Evolutionary conservation across 331 rosid species (phyloP).

Genomic region (Quercus phellos): DNA sequence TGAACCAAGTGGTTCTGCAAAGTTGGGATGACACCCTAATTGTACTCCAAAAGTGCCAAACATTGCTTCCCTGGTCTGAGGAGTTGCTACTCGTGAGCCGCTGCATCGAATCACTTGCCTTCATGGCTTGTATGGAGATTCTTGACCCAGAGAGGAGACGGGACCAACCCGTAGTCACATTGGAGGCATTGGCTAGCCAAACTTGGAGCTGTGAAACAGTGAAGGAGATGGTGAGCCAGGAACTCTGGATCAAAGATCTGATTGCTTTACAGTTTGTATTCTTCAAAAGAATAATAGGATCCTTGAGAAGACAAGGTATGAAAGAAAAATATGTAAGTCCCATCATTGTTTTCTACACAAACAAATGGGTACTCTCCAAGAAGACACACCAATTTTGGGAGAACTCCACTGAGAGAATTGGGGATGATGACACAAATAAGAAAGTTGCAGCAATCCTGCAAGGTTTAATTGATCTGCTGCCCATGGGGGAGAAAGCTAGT

Average conservation of each 20-base stretch:
- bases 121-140: conserved; percentile 97
- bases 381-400: conserved; percentile 47
- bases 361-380: conserved; percentile 67
- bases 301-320: conserved; percentile 90
- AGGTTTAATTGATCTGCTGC: conserved; percentile 75
- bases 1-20: conserved; percentile 80
- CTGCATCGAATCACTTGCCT: conserved; percentile 80
- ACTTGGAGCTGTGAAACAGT: conserved; percentile 55
- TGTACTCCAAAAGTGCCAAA: conserved; percentile 71
- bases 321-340: conserved; percentile 72
- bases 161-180: conserved; percentile 55
- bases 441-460: conserved; percentile 44
- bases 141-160: conserved; percentile 72
- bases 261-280: conserved; percentile 68
- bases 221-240: conserved; percentile 50
- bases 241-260: conserved; percentile 82
- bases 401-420: conserved; percentile 31
- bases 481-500: conserved; percentile 43
- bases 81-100: conserved; percentile 71
- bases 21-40: conserved; percentile 93
- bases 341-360: conserved; percentile 67
- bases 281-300: conserved; percentile 66
- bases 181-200: conserved; percentile 50
- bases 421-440: conserved; percentile 27
- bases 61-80: conserved; percentile 80